Conservation (phyloP, 352 stramenopile species). For the Phytophthora tentaculata region DNA sequence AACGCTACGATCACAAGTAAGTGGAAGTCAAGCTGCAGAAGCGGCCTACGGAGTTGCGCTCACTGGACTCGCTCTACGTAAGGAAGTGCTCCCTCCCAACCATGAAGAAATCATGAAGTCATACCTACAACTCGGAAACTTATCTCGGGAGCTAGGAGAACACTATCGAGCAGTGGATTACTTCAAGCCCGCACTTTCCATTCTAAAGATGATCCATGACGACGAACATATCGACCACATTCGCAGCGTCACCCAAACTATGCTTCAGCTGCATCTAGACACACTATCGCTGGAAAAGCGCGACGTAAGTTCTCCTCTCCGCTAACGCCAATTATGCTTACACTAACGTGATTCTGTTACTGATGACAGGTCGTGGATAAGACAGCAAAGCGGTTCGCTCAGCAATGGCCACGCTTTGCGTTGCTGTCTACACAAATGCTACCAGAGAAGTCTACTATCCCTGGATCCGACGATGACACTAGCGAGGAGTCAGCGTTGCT, state of each 20-base stretch:
- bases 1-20: conserved; percentile 22
- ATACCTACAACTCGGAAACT: conserved; percentile 49
- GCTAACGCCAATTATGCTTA: background rate
- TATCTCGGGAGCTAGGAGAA: conserved; percentile 53
- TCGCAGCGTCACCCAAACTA: conserved; percentile 42
- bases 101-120: conserved; percentile 50
- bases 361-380: conserved; percentile 49
- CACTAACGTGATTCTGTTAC: conserved; percentile 9
- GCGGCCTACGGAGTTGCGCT: conserved; percentile 51
- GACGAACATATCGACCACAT: conserved; percentile 41
- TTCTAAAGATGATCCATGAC: conserved; percentile 37
- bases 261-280: conserved; percentile 50
- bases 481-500: conserved; percentile 36
- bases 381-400: conserved; percentile 39
- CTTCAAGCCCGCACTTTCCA: conserved; percentile 42
- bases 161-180: conserved; percentile 64
- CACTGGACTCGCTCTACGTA: conserved; percentile 42
- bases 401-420: conserved; percentile 31
- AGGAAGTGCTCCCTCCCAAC: conserved; percentile 31
- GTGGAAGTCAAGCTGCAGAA: conserved; percentile 33
- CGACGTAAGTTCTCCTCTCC: conserved; percentile 27
- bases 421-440: conserved; percentile 11
- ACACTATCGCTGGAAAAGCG: conserved; percentile 45
- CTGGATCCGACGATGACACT: conserved; percentile 14
- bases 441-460: background rate